Percentiles rank a stretch among this genome's conserved stretches.
phyloP scores from a whole-genome alignment of 192 early-diverging fungal species.

The Backusella westeae region DNA sequence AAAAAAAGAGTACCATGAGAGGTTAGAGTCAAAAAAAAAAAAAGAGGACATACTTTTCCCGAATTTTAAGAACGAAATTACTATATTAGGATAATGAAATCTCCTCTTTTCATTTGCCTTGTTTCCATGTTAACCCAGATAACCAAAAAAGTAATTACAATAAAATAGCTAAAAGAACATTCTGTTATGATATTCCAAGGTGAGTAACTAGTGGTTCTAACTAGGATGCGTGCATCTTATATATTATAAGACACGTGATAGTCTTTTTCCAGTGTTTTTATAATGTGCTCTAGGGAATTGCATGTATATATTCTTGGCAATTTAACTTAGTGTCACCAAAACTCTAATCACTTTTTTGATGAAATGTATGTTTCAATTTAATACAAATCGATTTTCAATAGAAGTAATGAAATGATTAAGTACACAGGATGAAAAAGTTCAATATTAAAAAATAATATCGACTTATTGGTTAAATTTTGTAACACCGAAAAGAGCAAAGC shows the following conservation, averaged over 20 bases:
- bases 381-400: not conserved
- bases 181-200: not conserved
- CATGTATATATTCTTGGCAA: not conserved
- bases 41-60: not conserved
- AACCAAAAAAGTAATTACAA: not conserved
- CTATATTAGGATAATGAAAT: not conserved
- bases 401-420: not conserved
- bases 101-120: not conserved
- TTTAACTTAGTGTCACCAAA: not conserved
- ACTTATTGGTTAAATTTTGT: not conserved
- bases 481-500: not conserved
- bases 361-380: not conserved
- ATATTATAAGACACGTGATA: not conserved
- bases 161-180: not conserved
- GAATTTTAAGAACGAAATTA: not conserved
- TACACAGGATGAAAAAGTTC: not conserved
- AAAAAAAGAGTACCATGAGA: not conserved
- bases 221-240: not conserved
- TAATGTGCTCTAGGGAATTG: not conserved
- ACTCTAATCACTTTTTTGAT: constrained; percentile 1
- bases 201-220: not conserved
- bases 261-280: not conserved
- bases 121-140: not conserved
- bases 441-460: not conserved
- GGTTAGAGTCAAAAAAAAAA: not conserved